Conservation (phyloP, 352 stramenopile genomes). For the Halophytophthora batemanensis region DNA sequence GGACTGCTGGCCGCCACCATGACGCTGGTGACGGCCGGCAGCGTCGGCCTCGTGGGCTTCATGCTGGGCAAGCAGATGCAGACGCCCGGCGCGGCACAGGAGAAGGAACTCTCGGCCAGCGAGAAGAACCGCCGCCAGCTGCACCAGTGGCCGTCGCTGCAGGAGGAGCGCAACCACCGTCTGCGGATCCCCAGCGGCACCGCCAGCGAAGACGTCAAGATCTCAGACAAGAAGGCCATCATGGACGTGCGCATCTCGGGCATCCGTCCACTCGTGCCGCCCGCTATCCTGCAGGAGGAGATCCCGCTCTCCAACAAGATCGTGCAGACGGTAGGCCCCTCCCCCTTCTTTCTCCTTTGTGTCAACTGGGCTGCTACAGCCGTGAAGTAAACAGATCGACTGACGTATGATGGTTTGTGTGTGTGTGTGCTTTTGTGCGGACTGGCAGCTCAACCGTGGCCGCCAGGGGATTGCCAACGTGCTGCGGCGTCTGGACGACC, state of each 20-base stretch:
- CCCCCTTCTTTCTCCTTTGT: neutral
- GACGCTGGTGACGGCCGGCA: conserved; percentile 70
- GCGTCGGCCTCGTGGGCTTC: conserved; percentile 66
- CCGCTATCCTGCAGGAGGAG: conserved; percentile 81
- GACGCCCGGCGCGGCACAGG: conserved; percentile 3
- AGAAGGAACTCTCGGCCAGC: conserved; percentile 12
- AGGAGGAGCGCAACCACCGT: conserved; percentile 33
- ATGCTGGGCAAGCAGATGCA: conserved; percentile 53
- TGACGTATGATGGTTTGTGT: neutral
- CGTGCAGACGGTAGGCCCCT: conserved; percentile 48
- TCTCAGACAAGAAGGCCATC: conserved; percentile 83
- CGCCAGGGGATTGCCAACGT: conserved; percentile 75
- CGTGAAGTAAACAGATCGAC: neutral
- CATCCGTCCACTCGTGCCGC: conserved; percentile 85
- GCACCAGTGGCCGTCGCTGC: conserved; percentile 6
- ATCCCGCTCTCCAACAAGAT: conserved; percentile 79
- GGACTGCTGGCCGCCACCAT: conserved; percentile 67
- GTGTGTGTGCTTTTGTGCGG: neutral
- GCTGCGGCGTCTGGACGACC: conserved; percentile 78
- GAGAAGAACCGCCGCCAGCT: conserved; percentile 16
- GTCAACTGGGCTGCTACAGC: neutral
- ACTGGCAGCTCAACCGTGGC: conserved; percentile 55
- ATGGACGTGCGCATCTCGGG: conserved; percentile 85
- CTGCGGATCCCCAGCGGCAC: conserved; percentile 61
- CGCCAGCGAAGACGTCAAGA: conserved; percentile 77